Evolutionary conservation across 1,284 basidiomycete genomes (phyloP), one percentile per base, ranked within the genome.

Genomic region (Cutaneotrichosporon arboriforme): DNA sequence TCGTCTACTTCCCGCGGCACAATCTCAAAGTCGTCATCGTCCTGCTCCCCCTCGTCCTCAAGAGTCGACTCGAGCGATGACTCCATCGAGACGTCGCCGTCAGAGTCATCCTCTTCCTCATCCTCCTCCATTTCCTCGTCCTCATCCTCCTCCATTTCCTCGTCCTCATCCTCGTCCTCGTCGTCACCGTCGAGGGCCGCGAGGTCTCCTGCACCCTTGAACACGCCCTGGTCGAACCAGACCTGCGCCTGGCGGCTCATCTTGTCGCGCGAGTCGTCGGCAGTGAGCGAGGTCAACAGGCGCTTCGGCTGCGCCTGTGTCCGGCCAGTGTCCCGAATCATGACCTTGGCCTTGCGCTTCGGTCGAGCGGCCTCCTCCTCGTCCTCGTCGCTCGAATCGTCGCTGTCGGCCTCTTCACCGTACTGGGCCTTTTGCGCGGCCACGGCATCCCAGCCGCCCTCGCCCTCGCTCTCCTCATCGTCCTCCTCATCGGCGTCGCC

Each of bases 171-270:
- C n/a, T 79, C 77, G 40, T 81, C 78, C 12, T 75, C 75, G 13
- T 76, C 76, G 46, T 75, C 74, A 1, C 73, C 78, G 33, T 75
- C 74, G n/a, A 80, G 68, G n/a, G 77, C 77, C 10, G 78, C 78
- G 8, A 83, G 65, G 45, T 80, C 79, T 23, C 83, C 83, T 8
- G 89, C 69, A n/a, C 81, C 87, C 55, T 84, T 81, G 79, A 99
- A 99, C 46, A 97, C 76, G 47, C 88, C 86, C 73, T 97, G 96
- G 66, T 90, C 88, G 74, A 98, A 99, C 96, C 96, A 99, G 18
- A 97, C 74, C 58, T 79, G 79, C 14, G 82, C 81, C 42, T 79
- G 78, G 20, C 78, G 73, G 59, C 77, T 80, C 67, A 76, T 73
- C 47, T 74, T 68, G 4, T 69, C 68, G 23, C 70, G 51, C 51